A percentile compares a stretch with the other conserved stretches of the same genome.
These are phyloP conservation scores for Rhizophagus sp. DNA, from an alignment of 192 early-diverging fungal species.

Conservation along the genomic window DNA sequence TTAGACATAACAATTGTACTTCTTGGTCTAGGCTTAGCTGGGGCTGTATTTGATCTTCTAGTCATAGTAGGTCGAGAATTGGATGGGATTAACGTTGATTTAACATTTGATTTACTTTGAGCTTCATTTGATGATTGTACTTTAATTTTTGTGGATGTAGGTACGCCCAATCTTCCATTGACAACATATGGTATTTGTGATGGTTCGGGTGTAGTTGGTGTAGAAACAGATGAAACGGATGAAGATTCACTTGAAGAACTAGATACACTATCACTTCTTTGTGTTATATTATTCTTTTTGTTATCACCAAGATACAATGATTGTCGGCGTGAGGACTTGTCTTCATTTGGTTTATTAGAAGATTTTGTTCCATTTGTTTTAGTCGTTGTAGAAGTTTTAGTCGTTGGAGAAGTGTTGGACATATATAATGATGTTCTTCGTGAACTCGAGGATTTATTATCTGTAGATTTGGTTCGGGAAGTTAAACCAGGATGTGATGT, in stretches of 20 bases:
- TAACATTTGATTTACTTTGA: neutral
- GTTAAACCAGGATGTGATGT: neutral
- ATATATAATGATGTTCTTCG: neutral
- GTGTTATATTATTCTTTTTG: neutral
- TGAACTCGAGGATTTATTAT: neutral
- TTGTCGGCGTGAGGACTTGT: neutral
- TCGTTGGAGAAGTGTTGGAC: neutral
- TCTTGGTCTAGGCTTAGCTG: neutral
- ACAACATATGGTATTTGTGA: constrained; percentile 13
- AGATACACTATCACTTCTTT: constrained; percentile 20
- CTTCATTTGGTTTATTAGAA: no score
- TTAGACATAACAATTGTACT: neutral
- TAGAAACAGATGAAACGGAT: constrained; percentile 14
- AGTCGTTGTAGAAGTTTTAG: neutral
- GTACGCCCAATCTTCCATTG: constrained; percentile 16
- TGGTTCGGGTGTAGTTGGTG: constrained; percentile 22
- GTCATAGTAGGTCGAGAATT: neutral
- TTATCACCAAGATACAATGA: neutral
- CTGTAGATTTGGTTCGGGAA: neutral
- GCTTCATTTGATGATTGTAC: neutral
- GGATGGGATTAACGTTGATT: neutral
- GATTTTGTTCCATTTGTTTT: neutral
- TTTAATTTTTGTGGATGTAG: neutral
- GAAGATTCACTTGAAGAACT: constrained; percentile 23
- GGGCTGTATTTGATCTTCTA: neutral